Evolutionary conservation across 306 rosid genomes (phyloP), one percentile per base, ranked within the genome.

Genomic region (Inga leiocalycina): DNA sequence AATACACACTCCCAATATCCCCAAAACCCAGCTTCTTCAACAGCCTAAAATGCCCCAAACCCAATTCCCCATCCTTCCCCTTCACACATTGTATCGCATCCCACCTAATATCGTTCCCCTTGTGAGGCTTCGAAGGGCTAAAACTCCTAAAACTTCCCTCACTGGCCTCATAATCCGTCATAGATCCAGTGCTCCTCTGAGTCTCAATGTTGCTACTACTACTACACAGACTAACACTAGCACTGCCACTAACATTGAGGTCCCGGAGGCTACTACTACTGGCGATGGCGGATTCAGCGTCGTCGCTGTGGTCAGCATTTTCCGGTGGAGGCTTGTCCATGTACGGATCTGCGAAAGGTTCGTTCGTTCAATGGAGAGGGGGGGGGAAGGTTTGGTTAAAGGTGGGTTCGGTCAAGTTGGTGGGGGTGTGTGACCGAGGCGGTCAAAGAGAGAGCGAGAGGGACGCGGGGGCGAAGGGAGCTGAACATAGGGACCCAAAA

Each of bases 1-100:
- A 73, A 65, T 90, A 90, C 20, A 90, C 93, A 59, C 91, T 88
- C 77, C 93, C 93, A 22, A 90, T 90, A 73, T 90, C 93, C 19
- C 93, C 93, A 65, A 87, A 85, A 6, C 93, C 93, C 19, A 90
- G 89, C 88, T 90, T 90, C 85, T 88, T 88, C 89, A 90, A 15
- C 19, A 90, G 91, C 86, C 88, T 75, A 80, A 90, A 90, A 71
- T 90, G 84, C 35, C 85, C 88, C 74, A 90, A 81, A 11, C 90
- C 89, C 86, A 90, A 82, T 66, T 82, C 84, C 74, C 86, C 90
- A 57, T 84, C 86, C 82, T 83, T 87, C 3, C 44, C 81, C 51
- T 81, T 90, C 71, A 77, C 82, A 5, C 79, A 59, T 32, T 85
- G 93, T 20, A 90, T 86, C 52, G 90, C 88, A 30, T 90, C 93